Evolutionary conservation across 768 basidiomycete species (phyloP).

Genomic region (Pleurotus cornucopiae): DNA sequence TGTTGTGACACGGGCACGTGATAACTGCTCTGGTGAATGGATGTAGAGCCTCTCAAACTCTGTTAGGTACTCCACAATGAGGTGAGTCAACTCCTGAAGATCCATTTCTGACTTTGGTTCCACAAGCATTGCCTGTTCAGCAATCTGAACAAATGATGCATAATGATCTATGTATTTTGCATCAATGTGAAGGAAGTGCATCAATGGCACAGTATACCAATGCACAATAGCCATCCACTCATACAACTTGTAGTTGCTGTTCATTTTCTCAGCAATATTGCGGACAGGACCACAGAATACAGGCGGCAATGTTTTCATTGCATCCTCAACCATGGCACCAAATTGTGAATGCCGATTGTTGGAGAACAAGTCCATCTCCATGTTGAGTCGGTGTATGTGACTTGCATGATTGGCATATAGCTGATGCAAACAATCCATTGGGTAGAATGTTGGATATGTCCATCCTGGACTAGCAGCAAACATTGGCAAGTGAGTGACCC

Average conservation of each 20-base stretch:
- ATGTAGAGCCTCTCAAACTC: slow-evolving; percentile 24
- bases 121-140: slow-evolving; percentile 27
- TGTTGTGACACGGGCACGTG: slow-evolving; percentile 19
- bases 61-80: slow-evolving; percentile 20
- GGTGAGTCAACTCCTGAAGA: slow-evolving; percentile 14
- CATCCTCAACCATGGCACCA: slow-evolving; percentile 18
- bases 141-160: slow-evolving; percentile 17
- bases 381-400: background rate
- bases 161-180: slow-evolving; percentile 22
- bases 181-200: slow-evolving; percentile 22
- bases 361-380: slow-evolving; percentile 7
- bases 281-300: slow-evolving; percentile 25
- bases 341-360: slow-evolving; percentile 5
- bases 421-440: slow-evolving; percentile 30
- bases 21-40: slow-evolving; percentile 21
- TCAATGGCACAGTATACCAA: slow-evolving; percentile 31
- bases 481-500: slow-evolving; percentile 22
- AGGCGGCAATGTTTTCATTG: slow-evolving; percentile 25
- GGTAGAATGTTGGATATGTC: slow-evolving; percentile 26
- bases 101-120: slow-evolving; percentile 12
- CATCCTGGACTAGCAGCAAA: slow-evolving; percentile 24
- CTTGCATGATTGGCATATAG: slow-evolving; percentile 24
- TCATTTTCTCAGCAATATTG: slow-evolving; percentile 24
- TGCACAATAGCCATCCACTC: slow-evolving; percentile 33
- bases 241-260: slow-evolving; percentile 30